Conservation (phyloP, 75 land plant species). For the Pinus taeda region DNA sequence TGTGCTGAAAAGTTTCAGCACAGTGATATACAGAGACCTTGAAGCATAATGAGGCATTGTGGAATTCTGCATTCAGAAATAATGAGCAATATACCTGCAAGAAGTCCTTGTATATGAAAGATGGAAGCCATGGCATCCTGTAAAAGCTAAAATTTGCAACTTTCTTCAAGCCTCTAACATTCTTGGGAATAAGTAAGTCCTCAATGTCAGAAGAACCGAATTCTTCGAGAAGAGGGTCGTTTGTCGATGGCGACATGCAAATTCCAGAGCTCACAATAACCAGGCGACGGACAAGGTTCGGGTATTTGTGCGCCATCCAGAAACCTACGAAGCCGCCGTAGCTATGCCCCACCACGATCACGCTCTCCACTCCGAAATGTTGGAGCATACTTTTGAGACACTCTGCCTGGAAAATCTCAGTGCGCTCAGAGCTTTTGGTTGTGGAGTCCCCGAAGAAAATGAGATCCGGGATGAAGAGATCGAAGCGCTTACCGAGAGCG, state of each 20-base stretch:
- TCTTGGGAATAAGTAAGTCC: background rate
- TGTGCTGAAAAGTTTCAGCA: too few species aligned
- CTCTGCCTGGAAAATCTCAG: slow-evolving; percentile 67
- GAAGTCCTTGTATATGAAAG: background rate
- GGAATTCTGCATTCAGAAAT: background rate
- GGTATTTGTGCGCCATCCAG: slow-evolving; percentile 56
- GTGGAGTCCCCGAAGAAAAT: slow-evolving; percentile 74
- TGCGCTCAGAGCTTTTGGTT: slow-evolving; percentile 36
- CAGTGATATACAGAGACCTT: too few species aligned
- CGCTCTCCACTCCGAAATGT: slow-evolving; percentile 27
- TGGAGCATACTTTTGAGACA: slow-evolving; percentile 38
- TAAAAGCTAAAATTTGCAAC: background rate
- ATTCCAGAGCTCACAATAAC: slow-evolving; percentile 58
- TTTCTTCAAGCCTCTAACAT: background rate
- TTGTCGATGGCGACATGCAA: background rate
- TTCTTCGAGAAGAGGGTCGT: background rate
- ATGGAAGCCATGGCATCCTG: background rate
- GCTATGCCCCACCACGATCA: slow-evolving; percentile 50
- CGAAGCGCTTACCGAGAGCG: slow-evolving; percentile 25
- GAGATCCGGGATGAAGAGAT: slow-evolving; percentile 67
- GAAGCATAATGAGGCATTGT: too few species aligned
- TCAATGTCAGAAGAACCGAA: background rate
- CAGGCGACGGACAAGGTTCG: slow-evolving; percentile 44
- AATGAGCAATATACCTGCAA: background rate
- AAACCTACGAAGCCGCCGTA: slow-evolving; percentile 82